These are phyloP conservation scores for Acanthamoeba castellanii DNA, from an alignment of 208 protist genomes.

Conservation along the genomic window DNA sequence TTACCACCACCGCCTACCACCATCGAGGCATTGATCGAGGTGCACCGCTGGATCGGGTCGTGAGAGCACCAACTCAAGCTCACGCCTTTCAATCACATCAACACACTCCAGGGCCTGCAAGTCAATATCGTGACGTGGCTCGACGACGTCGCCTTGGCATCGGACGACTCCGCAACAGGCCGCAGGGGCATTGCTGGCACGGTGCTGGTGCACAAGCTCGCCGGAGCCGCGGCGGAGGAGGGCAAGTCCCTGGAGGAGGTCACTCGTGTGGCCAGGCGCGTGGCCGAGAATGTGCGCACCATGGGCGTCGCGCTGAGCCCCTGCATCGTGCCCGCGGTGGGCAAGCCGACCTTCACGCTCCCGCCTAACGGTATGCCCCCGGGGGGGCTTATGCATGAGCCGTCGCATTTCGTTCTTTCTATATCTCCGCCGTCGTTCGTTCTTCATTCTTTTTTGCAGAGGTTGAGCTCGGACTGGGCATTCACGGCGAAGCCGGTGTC, in stretches of 20 bases:
- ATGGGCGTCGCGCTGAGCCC: constrained; percentile 91
- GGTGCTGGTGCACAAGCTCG: constrained; percentile 92
- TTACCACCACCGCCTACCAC: background rate
- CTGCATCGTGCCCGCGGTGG: constrained; percentile 89
- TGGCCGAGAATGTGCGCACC: constrained; percentile 86
- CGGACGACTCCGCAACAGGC: constrained; percentile 43
- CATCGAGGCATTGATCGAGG: background rate
- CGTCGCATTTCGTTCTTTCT: background rate
- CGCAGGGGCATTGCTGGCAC: constrained; percentile 92
- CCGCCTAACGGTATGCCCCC: background rate
- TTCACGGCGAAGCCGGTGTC: constrained; percentile 92
- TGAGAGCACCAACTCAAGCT: background rate
- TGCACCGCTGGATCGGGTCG: background rate
- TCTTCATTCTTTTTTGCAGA: constrained; percentile 69
- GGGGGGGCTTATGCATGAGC: background rate
- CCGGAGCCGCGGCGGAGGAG: constrained; percentile 89
- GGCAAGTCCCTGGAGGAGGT: constrained; percentile 87
- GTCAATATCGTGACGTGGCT: constrained; percentile 57
- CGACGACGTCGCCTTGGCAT: constrained; percentile 58
- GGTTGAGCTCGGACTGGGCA: constrained; percentile 94
- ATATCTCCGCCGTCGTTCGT: background rate
- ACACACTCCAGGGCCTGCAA: constrained; percentile 36
- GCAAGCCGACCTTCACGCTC: constrained; percentile 52
- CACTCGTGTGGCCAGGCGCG: constrained; percentile 85
- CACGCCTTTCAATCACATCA: background rate